phyloP scores from a whole-genome alignment of 371 early-diverging fungal genomes.

The Mortierella sp. region DNA sequence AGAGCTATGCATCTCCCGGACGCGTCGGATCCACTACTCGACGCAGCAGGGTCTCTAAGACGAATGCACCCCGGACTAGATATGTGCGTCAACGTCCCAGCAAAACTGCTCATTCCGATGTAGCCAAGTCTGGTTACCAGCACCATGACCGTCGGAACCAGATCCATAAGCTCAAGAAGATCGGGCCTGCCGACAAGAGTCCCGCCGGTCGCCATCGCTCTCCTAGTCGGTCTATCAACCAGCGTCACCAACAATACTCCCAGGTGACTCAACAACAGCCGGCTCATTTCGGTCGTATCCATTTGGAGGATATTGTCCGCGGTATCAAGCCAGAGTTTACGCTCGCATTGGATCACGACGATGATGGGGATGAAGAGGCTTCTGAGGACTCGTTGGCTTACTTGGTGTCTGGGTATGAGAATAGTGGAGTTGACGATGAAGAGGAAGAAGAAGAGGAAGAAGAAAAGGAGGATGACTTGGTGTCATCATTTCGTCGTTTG shows the following conservation, averaged over 20 bases:
- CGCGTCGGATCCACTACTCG: background rate
- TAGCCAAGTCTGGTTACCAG: background rate
- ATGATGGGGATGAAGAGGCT: slow-evolving; percentile 6
- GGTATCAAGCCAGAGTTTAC: slow-evolving; percentile 40
- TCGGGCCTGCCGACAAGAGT: background rate
- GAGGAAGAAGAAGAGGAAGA: slow-evolving; percentile 8
- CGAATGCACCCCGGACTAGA: background rate
- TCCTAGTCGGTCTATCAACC: background rate
- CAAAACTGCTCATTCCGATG: background rate
- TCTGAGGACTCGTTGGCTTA: slow-evolving; percentile 42
- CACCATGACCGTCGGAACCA: background rate
- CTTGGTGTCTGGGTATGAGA: slow-evolving; percentile 20
- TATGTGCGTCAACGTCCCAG: slow-evolving; percentile 8
- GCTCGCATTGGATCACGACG: slow-evolving; percentile 9
- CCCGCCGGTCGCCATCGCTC: slow-evolving; percentile 2
- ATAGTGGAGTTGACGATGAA: slow-evolving; percentile 16
- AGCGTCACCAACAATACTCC: background rate
- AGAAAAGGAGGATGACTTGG: background rate
- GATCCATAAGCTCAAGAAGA: background rate
- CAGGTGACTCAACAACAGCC: background rate
- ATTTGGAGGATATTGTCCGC: slow-evolving; percentile 28
- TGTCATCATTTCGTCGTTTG: background rate
- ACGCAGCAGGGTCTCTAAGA: background rate
- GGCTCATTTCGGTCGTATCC: slow-evolving; percentile 14
- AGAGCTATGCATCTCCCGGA: background rate